Percentiles rank a stretch among this genome's conserved stretches.
These are phyloP conservation scores for Zasmidium angulare DNA, from an alignment of 2,329 filamentous ascomycete genomes.

Conservation along the genomic window DNA sequence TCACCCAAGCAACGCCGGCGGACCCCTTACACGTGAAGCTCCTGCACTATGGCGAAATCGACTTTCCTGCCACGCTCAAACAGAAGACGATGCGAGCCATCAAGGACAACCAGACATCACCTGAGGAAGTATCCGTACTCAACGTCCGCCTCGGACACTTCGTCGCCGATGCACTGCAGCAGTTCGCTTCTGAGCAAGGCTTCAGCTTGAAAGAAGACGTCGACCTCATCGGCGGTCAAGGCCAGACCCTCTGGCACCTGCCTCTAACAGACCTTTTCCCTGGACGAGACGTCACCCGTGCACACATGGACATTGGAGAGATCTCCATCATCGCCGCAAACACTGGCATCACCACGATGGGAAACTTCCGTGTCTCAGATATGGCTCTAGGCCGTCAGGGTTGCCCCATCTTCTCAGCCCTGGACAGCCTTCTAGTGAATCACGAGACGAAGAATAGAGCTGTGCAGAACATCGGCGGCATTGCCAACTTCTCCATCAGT, in stretches of 20 bases:
- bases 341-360: slow-evolving; percentile 26
- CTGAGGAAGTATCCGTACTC: slow-evolving; percentile 28
- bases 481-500: slow-evolving; percentile 29
- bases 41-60: slow-evolving; percentile 24
- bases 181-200: slow-evolving; percentile 12
- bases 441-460: slow-evolving; percentile 25
- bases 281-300: slow-evolving; percentile 20
- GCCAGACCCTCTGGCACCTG: slow-evolving; percentile 31
- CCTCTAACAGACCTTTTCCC: slow-evolving; percentile 22
- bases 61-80: slow-evolving; percentile 1
- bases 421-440: slow-evolving; percentile 20
- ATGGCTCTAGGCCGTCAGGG: slow-evolving; percentile 29
- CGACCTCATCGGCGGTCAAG: slow-evolving; percentile 29
- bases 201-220: slow-evolving; percentile 23
- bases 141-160: slow-evolving; percentile 28
- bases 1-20: slow-evolving; percentile 26
- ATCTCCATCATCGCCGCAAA: slow-evolving; percentile 27
- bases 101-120: slow-evolving; percentile 26
- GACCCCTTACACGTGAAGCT: slow-evolving; percentile 17
- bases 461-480: slow-evolving; percentile 27
- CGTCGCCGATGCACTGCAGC: slow-evolving; percentile 20
- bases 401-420: slow-evolving; percentile 26
- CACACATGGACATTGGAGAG: slow-evolving; percentile 23
- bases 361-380: slow-evolving; percentile 28
- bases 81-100: slow-evolving; percentile 26